These are phyloP conservation scores for Starmerella floricola DNA, from an alignment of 805 yeast genomes.

Conservation along the genomic window DNA sequence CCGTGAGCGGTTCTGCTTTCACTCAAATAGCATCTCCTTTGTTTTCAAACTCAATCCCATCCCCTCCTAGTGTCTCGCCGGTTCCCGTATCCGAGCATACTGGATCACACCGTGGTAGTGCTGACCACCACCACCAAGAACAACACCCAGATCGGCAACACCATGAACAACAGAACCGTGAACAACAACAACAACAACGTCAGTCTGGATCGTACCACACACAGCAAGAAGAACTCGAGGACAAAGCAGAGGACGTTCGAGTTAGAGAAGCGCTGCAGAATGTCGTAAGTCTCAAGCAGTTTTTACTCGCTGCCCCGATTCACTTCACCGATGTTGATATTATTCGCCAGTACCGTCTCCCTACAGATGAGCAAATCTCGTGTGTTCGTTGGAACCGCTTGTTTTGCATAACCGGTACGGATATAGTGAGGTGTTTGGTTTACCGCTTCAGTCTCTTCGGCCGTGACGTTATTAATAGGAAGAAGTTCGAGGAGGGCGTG, in stretches of 20 bases:
- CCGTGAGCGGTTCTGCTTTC: too few species aligned
- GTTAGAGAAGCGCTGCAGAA: background rate
- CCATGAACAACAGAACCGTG: too few species aligned
- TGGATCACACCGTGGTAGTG: too few species aligned
- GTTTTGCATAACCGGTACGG: slow-evolving; percentile 88
- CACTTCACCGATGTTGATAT: slow-evolving; percentile 85
- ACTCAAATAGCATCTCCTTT: background rate
- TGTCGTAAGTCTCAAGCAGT: slow-evolving; percentile 45
- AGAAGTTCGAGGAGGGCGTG: slow-evolving; percentile 93
- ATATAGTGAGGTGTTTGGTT: slow-evolving; percentile 84
- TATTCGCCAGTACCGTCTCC: slow-evolving; percentile 70
- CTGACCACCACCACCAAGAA: too few species aligned
- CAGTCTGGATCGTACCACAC: too few species aligned
- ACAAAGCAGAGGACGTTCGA: background rate
- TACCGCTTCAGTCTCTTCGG: slow-evolving; percentile 85
- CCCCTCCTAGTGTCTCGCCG: slow-evolving; percentile 2
- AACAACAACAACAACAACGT: too few species aligned
- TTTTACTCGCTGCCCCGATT: slow-evolving; percentile 87
- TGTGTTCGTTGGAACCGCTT: slow-evolving; percentile 85
- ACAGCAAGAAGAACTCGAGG: too few species aligned
- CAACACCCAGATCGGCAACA: too few species aligned
- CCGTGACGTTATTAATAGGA: slow-evolving; percentile 65
- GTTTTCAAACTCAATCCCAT: slow-evolving; percentile 1
- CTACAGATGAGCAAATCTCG: slow-evolving; percentile 80
- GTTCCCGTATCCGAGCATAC: too few species aligned